Conservation (phyloP, 768 basidiomycete genomes). For the Lactifluus hygrophoroides region DNA sequence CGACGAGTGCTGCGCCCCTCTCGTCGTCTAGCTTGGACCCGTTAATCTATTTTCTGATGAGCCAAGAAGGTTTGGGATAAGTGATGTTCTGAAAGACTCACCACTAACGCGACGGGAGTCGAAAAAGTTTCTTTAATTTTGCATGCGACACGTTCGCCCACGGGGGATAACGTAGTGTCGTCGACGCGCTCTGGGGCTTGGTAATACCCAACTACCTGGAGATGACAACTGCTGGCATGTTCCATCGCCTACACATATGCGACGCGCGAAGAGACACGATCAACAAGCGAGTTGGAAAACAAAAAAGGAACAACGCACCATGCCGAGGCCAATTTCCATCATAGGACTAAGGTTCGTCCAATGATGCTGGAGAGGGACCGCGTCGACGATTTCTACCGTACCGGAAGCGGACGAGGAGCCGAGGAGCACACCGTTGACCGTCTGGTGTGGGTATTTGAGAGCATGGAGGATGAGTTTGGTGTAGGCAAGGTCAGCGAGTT, state of each 20-base stretch:
- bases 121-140: constrained; percentile 46
- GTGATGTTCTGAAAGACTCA: constrained; percentile 30
- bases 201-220: constrained; percentile 64
- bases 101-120: constrained; percentile 63
- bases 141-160: constrained; percentile 54
- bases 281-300: background rate
- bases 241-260: constrained; percentile 40
- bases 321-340: constrained; percentile 79
- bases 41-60: constrained; percentile 44
- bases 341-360: constrained; percentile 79
- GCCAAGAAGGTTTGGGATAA: constrained; percentile 24
- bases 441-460: constrained; percentile 66
- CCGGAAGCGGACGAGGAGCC: constrained; percentile 33
- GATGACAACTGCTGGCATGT: constrained; percentile 45
- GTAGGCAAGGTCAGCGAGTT: constrained; percentile 53
- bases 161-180: constrained; percentile 51
- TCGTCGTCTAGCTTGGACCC: constrained; percentile 7
- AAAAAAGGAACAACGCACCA: constrained; percentile 37
- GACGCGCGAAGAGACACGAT: background rate
- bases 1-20: constrained; percentile 6
- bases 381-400: constrained; percentile 48
- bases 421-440: constrained; percentile 73
- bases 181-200: constrained; percentile 61
- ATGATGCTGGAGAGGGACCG: constrained; percentile 72
- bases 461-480: constrained; percentile 71